phyloP scores from a whole-genome alignment of 306 rosid species.

The Arachis stenosperma region DNA sequence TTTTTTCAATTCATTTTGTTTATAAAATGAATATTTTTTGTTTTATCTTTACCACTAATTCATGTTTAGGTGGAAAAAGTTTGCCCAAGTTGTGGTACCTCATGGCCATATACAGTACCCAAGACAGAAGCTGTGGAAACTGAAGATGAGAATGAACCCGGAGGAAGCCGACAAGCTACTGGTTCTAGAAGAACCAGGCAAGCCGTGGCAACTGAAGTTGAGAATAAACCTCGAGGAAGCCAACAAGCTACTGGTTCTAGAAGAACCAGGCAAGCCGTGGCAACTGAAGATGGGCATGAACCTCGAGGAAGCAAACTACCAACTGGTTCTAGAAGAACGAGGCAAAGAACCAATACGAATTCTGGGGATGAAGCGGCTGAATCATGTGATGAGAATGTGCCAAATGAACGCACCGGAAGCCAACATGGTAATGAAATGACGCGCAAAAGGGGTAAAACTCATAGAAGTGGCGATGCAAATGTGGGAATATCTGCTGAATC shows the following conservation, averaged over 20 bases:
- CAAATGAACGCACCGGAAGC: slow-evolving; percentile 40
- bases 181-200: slow-evolving; percentile 1
- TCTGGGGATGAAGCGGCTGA: slow-evolving; percentile 48
- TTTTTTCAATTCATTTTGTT: neutral
- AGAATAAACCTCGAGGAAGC: slow-evolving; percentile 41
- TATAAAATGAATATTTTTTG: slow-evolving; percentile 11
- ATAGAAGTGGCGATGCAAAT: slow-evolving; percentile 24
- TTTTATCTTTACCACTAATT: slow-evolving; percentile 12
- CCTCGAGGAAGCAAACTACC: slow-evolving; percentile 48
- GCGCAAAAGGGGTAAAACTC: slow-evolving; percentile 25
- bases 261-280: slow-evolving; percentile 26
- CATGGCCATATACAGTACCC: slow-evolving; percentile 55
- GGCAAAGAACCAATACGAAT: slow-evolving; percentile 32
- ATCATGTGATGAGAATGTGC: slow-evolving; percentile 46
- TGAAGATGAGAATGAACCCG: slow-evolving; percentile 41
- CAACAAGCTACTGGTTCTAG: slow-evolving; percentile 34
- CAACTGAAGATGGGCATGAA: slow-evolving; percentile 41
- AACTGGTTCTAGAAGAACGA: slow-evolving; percentile 48
- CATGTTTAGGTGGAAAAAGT: slow-evolving; percentile 55
- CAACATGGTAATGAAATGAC: slow-evolving; percentile 17
- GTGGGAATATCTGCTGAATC: slow-evolving; percentile 27
- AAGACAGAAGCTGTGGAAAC: slow-evolving; percentile 50
- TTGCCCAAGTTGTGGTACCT: slow-evolving; percentile 74
- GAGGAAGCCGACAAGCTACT: slow-evolving; percentile 47
- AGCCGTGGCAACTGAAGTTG: slow-evolving; percentile 44